These are phyloP conservation scores for Talaromyces liani DNA, from an alignment of 495 filamentous ascomycete species.

Conservation along the genomic window DNA sequence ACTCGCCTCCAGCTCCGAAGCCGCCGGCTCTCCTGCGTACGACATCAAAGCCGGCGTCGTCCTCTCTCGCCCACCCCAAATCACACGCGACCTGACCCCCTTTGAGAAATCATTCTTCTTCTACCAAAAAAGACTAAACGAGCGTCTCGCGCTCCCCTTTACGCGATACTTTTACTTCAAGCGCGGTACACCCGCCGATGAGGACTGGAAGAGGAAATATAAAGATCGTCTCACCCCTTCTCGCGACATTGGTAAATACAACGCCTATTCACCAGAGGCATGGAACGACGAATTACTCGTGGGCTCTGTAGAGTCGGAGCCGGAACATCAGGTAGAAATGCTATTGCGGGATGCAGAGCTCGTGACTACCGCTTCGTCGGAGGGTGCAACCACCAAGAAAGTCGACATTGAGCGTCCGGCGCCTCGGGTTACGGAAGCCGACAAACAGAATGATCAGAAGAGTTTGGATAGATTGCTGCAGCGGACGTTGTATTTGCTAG, in stretches of 20 bases:
- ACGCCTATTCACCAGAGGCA: constrained; percentile 63
- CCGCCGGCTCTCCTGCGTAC: constrained; percentile 43
- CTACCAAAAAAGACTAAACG: constrained; percentile 95
- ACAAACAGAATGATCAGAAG: constrained; percentile 61
- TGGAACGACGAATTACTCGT: constrained; percentile 94
- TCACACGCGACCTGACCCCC: constrained; percentile 73
- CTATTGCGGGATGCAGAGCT: constrained; percentile 72
- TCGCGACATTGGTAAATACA: constrained; percentile 80
- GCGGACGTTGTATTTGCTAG: constrained; percentile 78
- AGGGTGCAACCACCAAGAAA: constrained; percentile 52
- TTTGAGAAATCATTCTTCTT: constrained; percentile 93
- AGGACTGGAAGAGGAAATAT: constrained; percentile 86
- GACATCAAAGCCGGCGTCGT: constrained; percentile 71
- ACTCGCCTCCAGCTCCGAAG: constrained; percentile 23
- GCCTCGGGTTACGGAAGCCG: constrained; percentile 69
- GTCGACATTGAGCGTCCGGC: constrained; percentile 65
- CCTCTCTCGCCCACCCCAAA: constrained; percentile 77
- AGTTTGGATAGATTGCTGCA: constrained; percentile 72
- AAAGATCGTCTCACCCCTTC: constrained; percentile 66
- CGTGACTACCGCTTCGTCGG: constrained; percentile 54
- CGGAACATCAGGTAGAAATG: constrained; percentile 53
- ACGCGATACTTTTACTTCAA: constrained; percentile 94
- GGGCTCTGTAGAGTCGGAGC: constrained; percentile 52
- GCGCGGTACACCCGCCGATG: constrained; percentile 71
- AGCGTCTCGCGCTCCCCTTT: constrained; percentile 85